These are phyloP conservation scores for Aspergillus fijiensis DNA, from an alignment of 2,329 filamentous ascomycete species.

Conservation along the genomic window DNA sequence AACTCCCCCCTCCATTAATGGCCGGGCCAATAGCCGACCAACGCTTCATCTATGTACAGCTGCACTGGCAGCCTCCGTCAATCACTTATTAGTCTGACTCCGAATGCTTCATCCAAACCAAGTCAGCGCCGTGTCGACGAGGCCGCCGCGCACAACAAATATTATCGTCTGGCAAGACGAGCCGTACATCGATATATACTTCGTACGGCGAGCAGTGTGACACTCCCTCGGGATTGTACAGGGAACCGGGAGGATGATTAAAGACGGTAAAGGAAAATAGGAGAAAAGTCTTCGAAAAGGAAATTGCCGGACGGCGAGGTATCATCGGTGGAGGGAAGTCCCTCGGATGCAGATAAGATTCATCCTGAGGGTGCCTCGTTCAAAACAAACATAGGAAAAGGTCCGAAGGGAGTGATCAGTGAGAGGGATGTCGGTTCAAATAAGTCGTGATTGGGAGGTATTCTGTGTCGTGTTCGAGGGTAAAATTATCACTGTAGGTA, in stretches of 20 bases:
- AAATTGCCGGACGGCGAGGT: conserved; percentile 25
- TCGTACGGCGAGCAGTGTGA: conserved; percentile 25
- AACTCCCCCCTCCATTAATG: conserved; percentile 26
- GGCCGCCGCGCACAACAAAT: conserved; percentile 12
- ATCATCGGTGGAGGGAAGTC: conserved; percentile 19
- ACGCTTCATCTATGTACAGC: conserved; percentile 35
- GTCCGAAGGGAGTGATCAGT: conserved; percentile 16
- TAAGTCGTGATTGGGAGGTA: not conserved
- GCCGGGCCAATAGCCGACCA: conserved; percentile 22
- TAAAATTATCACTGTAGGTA: not conserved
- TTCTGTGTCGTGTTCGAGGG: not conserved
- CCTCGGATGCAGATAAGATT: conserved; percentile 14
- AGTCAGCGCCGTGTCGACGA: conserved; percentile 6
- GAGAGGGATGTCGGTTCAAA: conserved; percentile 8
- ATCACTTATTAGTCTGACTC: not conserved
- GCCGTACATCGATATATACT: conserved; percentile 30
- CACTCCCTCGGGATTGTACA: conserved; percentile 31
- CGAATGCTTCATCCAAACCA: not conserved
- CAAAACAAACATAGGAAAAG: conserved; percentile 25
- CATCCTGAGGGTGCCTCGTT: conserved; percentile 13
- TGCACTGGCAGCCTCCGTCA: conserved; percentile 20
- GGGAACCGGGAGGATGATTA: conserved; percentile 30
- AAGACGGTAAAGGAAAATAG: conserved; percentile 29
- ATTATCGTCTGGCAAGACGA: conserved; percentile 21
- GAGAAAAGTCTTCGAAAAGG: conserved; percentile 31